phyloP scores from a whole-genome alignment of 83 land plant genomes.

The Isoetes engelmannii region DNA sequence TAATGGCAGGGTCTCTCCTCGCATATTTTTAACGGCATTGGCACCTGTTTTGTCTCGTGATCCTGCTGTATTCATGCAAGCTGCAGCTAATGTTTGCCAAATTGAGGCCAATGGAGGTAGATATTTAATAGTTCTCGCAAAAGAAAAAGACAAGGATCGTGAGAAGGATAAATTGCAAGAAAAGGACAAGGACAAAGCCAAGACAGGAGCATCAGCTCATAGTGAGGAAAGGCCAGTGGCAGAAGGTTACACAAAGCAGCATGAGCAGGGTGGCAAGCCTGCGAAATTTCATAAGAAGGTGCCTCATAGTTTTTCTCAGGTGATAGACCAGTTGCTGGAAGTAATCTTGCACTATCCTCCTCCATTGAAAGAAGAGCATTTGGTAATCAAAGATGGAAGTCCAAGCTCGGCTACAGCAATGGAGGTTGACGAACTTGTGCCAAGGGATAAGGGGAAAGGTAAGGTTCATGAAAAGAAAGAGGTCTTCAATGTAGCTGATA shows the following conservation, averaged over 20 bases:
- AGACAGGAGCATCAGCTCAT: conserved; percentile 37
- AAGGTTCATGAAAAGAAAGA: conserved; percentile 38
- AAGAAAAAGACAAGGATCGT: conserved; percentile 61
- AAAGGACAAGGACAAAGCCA: conserved; percentile 49
- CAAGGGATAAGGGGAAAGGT: conserved; percentile 83
- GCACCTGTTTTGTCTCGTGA: conserved; percentile 77
- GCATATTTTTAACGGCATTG: conserved; percentile 65
- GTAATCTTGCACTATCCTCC: conserved; percentile 53
- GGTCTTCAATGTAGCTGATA: conserved; percentile 14
- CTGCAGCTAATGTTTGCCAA: conserved; percentile 79
- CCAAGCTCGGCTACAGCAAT: conserved; percentile 43
- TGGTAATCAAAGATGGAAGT: conserved; percentile 9
- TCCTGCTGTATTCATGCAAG: conserved; percentile 79
- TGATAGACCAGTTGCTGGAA: conserved; percentile 85
- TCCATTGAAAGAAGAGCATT: conserved; percentile 40
- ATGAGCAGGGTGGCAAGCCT: conserved; percentile 43
- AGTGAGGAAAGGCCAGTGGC: conserved; percentile 27
- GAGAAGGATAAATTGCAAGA: conserved; percentile 20
- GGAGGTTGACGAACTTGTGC: conserved; percentile 69
- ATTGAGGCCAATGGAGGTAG: conserved; percentile 82
- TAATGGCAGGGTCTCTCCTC: conserved; percentile 66
- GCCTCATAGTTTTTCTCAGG: conserved; percentile 76
- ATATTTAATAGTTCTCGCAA: conserved; percentile 62
- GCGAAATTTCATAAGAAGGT: conserved; percentile 52
- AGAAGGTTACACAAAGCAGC: conserved; percentile 38